A percentile compares a stretch with the other conserved stretches of the same genome.
These are phyloP conservation scores for Termitomyces eurrhizus DNA, from an alignment of 768 basidiomycete species.

Conservation along the genomic window DNA sequence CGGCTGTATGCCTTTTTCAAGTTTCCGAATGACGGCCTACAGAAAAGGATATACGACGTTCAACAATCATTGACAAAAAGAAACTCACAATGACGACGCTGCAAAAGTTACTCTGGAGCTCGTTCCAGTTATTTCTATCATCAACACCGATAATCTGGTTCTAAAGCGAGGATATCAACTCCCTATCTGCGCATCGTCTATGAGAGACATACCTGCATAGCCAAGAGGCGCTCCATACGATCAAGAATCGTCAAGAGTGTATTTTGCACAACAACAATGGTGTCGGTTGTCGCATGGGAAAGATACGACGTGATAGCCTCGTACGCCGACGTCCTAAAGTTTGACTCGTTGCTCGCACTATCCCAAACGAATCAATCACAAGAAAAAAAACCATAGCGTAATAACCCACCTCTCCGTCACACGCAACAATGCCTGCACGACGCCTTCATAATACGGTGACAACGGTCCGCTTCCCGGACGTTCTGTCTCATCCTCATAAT, in stretches of 20 bases:
- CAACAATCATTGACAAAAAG: neutral
- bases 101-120: slow-evolving; percentile 94
- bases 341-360: slow-evolving; percentile 82
- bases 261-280: slow-evolving; percentile 76
- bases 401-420: slow-evolving; percentile 74
- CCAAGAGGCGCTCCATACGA: slow-evolving; percentile 85
- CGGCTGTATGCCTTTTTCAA: slow-evolving; percentile 78
- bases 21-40: slow-evolving; percentile 81
- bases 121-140: slow-evolving; percentile 98
- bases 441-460: slow-evolving; percentile 84
- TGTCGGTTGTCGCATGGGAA: slow-evolving; percentile 74
- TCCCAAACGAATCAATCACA: slow-evolving; percentile 9
- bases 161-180: slow-evolving; percentile 28
- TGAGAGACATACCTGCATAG: slow-evolving; percentile 60
- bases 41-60: neutral
- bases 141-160: slow-evolving; percentile 94
- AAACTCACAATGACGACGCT: slow-evolving; percentile 77
- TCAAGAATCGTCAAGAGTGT: slow-evolving; percentile 79
- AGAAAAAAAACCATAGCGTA: neutral
- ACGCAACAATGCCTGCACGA: slow-evolving; percentile 77
- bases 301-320: slow-evolving; percentile 91
- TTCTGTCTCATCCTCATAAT: slow-evolving; percentile 61
- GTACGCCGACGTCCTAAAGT: slow-evolving; percentile 93
- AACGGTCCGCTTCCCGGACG: slow-evolving; percentile 55
- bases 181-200: neutral